Conservation (phyloP, 352 stramenopile species). For the Phytophthora tentaculata region DNA sequence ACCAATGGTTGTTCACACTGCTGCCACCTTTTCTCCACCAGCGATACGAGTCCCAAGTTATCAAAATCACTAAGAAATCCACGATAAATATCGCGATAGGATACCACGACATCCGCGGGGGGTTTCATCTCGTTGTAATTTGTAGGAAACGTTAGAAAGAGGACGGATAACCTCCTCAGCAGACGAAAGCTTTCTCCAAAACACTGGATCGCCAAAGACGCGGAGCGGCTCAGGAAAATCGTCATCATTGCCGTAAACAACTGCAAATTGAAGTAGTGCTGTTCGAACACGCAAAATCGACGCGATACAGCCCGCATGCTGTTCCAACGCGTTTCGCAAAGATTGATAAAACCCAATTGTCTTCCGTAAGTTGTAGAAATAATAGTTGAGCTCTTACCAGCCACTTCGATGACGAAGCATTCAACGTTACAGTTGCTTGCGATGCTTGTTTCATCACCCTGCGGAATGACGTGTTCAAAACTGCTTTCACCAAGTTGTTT, state of each 20-base stretch:
- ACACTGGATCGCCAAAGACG: neutral
- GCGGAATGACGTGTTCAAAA: neutral
- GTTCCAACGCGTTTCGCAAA: too few relatives aligned
- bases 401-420: neutral
- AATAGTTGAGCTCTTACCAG: neutral
- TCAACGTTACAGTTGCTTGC: neutral
- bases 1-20: neutral
- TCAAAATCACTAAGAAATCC: neutral
- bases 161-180: neutral
- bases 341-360: neutral
- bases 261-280: neutral
- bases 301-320: too few relatives aligned
- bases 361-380: neutral
- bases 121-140: neutral
- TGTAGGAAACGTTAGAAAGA: neutral
- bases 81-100: neutral
- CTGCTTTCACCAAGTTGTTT: neutral
- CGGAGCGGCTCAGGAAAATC: neutral
- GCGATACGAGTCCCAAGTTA: neutral
- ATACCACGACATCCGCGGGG: neutral
- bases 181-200: neutral
- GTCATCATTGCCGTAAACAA: neutral
- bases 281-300: neutral
- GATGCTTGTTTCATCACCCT: neutral
- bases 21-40: neutral